Evolutionary conservation across 371 early-diverging fungal species (phyloP), one percentile per base, ranked within the genome.

Genomic region (Mucor mucedo): DNA sequence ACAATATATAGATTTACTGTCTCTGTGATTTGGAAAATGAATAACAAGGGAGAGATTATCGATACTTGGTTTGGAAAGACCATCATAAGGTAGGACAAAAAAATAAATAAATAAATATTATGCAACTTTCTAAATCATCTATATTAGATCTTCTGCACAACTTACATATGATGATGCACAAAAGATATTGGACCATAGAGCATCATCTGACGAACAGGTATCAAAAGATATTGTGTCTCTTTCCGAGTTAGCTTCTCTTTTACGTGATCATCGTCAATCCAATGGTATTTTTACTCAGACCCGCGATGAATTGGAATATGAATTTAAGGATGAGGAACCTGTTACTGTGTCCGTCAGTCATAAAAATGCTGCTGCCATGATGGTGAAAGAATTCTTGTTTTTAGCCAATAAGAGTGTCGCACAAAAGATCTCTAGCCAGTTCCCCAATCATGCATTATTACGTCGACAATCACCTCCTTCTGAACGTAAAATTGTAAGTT

Each of bases 341-440:
- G 45, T 86, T 38, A 68, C 81, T 58, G 79, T 89, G 42, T 74
- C 89, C 27, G 86, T 92, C 62, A 84, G 89, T 47, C 69, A 89
- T 44, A 90, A 93, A 75, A 90, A 93, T 52, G 89, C 97, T 13
- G 93, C 98, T 71, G 86, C 88, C 8, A 89, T 92, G 64, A 87
- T 97, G 27, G 89, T 95, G n/a, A 97, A 98, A 69, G 99, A 98
- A 73, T 93, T 97, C 69, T 94, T 96, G 90, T 79, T 96, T 33
- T 78, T 98, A 30, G 97, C 97, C 9, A 97, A 99, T 72, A 91
- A 92, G 39, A 84, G 85, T 52, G 96, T 97, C 4, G 97, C 98
- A 2, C 84, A 88, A 68, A 89, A 88, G 72, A 93, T 97, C 8
- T 88, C 88, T 58, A 79, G 87, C 62, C 72, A 84, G 52, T 91